Evolutionary conservation across 2,329 filamentous ascomycete species (phyloP).

Genomic region (Samsoniella hepiali): DNA sequence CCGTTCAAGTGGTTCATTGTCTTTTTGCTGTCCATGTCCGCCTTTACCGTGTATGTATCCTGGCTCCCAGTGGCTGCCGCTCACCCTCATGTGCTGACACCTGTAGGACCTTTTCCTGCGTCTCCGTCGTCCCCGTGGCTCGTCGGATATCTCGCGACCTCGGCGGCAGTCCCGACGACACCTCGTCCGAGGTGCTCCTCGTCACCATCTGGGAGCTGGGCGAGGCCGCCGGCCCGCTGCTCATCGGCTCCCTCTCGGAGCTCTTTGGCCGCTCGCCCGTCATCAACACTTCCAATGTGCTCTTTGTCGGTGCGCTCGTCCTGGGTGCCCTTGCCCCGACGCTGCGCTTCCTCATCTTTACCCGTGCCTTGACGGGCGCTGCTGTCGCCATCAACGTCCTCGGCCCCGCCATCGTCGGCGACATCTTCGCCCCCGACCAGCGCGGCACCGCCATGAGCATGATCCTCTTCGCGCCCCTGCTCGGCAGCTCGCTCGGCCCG

Average conservation of each 20-base stretch:
- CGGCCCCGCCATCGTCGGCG: constrained; percentile 61
- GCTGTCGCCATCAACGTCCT: constrained; percentile 63
- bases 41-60: constrained; percentile 8
- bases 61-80: background rate
- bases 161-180: constrained; percentile 36
- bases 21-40: constrained; percentile 13
- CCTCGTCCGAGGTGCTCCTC: constrained; percentile 55
- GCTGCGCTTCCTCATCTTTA: constrained; percentile 46
- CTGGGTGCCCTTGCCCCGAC: constrained; percentile 45
- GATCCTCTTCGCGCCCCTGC: constrained; percentile 54
- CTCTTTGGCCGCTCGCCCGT: constrained; percentile 54
- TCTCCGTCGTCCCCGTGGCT: constrained; percentile 53
- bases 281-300: constrained; percentile 49
- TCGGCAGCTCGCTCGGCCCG: constrained; percentile 56
- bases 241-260: constrained; percentile 63
- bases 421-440: constrained; percentile 57
- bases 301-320: constrained; percentile 49
- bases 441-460: constrained; percentile 57
- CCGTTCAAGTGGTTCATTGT: constrained; percentile 16
- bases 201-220: constrained; percentile 71
- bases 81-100: background rate
- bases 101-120: constrained; percentile 54
- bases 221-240: constrained; percentile 56
- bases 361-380: constrained; percentile 57
- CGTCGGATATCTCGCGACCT: constrained; percentile 49